These are phyloP conservation scores for Blastocystis sp. DNA, from an alignment of 352 stramenopile species.

Conservation along the genomic window DNA sequence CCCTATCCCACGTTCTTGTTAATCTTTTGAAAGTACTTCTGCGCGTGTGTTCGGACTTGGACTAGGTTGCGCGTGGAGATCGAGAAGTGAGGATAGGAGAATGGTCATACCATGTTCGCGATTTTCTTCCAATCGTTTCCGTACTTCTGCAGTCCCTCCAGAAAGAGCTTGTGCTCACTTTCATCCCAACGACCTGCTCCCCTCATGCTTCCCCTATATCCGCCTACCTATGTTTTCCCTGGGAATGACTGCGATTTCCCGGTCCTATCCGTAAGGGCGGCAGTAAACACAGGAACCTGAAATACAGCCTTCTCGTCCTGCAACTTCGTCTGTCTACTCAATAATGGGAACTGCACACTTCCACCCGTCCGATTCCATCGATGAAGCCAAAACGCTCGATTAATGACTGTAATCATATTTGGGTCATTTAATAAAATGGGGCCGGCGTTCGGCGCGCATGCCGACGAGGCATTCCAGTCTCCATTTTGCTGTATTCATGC, in stretches of 20 bases:
- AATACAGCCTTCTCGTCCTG: not conserved
- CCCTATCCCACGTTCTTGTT: constrained; percentile 69
- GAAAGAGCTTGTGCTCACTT: constrained; percentile 82
- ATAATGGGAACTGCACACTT: not conserved
- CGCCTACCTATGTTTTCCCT: constrained; percentile 33
- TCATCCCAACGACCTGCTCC: constrained; percentile 80
- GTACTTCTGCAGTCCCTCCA: constrained; percentile 80
- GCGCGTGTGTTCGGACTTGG: constrained; percentile 72
- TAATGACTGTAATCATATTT: not conserved
- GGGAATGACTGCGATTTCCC: not conserved
- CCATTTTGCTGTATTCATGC: no score
- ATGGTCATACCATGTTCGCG: constrained; percentile 66
- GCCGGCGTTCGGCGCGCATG: no score
- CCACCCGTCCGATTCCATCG: not conserved
- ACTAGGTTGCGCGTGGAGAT: constrained; percentile 71
- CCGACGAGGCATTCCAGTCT: no score
- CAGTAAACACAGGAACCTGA: not conserved
- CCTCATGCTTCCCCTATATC: not conserved
- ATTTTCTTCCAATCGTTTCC: constrained; percentile 86
- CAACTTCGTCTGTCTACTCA: not conserved
- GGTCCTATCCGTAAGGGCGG: not conserved
- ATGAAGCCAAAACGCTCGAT: not conserved
- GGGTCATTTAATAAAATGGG: not conserved
- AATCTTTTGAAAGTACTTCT: constrained; percentile 74
- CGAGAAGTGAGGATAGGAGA: not conserved